Percentiles rank a stretch among this genome's conserved stretches.
phyloP scores from a whole-genome alignment of 345 rosid species.

The Melastoma malabathricum region DNA sequence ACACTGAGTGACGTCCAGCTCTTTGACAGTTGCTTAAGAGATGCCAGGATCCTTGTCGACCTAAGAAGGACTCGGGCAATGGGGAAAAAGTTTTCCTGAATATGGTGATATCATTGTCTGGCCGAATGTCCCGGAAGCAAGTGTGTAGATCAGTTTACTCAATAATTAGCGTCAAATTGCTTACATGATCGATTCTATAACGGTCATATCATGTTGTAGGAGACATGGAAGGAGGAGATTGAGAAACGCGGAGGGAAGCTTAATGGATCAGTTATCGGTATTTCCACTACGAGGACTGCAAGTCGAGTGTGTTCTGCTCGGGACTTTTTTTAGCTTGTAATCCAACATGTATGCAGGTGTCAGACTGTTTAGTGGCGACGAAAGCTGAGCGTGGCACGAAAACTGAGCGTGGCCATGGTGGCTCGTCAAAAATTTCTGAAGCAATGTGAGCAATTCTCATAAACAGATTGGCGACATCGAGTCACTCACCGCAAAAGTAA shows the following conservation, averaged over 20 bases:
- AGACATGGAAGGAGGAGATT: slow-evolving; percentile 44
- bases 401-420: slow-evolving; percentile 52
- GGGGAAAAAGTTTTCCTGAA: slow-evolving; percentile 49
- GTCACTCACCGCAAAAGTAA: slow-evolving; percentile 39
- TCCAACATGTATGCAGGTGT: slow-evolving; percentile 18
- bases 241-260: slow-evolving; percentile 57
- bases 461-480: slow-evolving; percentile 12
- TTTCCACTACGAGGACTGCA: neutral
- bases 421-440: slow-evolving; percentile 50
- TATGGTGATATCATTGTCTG: slow-evolving; percentile 50
- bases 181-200: neutral
- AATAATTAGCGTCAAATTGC: neutral
- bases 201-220: slow-evolving; percentile 20
- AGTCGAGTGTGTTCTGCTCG: neutral
- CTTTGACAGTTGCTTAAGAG: slow-evolving; percentile 43
- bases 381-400: slow-evolving; percentile 50
- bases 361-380: slow-evolving; percentile 49
- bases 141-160: slow-evolving; percentile 12
- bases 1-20: neutral
- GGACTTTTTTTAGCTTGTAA: neutral
- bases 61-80: slow-evolving; percentile 22
- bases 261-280: slow-evolving; percentile 38
- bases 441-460: slow-evolving; percentile 40
- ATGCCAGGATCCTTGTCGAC: slow-evolving; percentile 46
- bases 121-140: slow-evolving; percentile 58